These are phyloP conservation scores for Adansonia digitata DNA, from an alignment of 345 rosid species.

Conservation along the genomic window DNA sequence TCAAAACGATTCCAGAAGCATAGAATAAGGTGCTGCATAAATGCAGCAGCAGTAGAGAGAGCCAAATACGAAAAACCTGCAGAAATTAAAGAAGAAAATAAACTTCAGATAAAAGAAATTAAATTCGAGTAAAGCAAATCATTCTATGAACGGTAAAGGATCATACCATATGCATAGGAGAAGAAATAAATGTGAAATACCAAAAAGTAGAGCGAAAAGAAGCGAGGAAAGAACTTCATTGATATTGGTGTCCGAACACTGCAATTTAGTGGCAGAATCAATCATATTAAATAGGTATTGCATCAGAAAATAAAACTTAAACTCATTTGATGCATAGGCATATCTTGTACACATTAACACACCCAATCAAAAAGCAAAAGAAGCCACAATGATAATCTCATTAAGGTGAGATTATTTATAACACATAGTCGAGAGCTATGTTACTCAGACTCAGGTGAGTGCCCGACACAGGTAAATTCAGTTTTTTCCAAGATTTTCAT, in stretches of 20 bases:
- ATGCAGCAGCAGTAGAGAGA: conserved; percentile 80
- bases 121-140: not conserved
- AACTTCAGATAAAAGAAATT: not conserved
- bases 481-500: too few relatives aligned
- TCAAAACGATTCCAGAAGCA: conserved; percentile 99
- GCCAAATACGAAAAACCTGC: conserved; percentile 96
- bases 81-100: not conserved
- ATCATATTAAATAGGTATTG: conserved; percentile 8
- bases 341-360: not conserved
- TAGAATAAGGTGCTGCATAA: conserved; percentile 91
- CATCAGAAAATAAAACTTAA: not conserved
- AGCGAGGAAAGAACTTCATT: conserved; percentile 99
- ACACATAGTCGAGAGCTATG: not conserved
- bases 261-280: conserved; percentile 30
- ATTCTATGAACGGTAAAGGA: not conserved
- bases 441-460: not conserved
- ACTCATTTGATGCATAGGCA: not conserved
- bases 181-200: conserved; percentile 98
- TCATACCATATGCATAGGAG: conserved; percentile 83
- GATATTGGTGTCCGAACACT: conserved; percentile 98
- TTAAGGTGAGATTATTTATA: not conserved
- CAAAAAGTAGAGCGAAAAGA: conserved; percentile 90
- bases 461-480: too few relatives aligned
- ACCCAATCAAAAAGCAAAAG: not conserved
- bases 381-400: not conserved